Conservation (phyloP, 2,329 filamentous ascomycete genomes). For the Colletotrichum neosansevieriae region DNA sequence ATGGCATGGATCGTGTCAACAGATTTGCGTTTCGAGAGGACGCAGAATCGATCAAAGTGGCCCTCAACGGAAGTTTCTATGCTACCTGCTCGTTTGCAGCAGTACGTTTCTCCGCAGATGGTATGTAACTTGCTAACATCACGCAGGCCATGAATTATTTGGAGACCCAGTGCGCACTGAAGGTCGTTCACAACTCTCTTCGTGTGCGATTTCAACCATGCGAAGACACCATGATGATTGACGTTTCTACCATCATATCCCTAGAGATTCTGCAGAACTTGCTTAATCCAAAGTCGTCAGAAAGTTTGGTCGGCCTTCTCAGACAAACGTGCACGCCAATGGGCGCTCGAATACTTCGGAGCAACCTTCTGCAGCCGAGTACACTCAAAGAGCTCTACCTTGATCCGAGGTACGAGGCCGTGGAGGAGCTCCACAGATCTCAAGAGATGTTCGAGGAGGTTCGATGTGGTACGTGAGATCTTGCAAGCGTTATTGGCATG, state of each 20-base stretch:
- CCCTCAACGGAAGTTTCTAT: constrained; percentile 86
- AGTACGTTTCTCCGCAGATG: constrained; percentile 61
- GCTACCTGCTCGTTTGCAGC: constrained; percentile 88
- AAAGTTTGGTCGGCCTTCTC: constrained; percentile 86
- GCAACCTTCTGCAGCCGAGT: constrained; percentile 89
- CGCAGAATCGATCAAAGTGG: constrained; percentile 82
- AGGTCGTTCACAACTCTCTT: constrained; percentile 83
- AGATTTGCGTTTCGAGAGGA: constrained; percentile 85
- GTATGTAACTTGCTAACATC: constrained; percentile 38
- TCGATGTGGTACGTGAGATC: constrained; percentile 70
- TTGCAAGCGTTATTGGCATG: no score
- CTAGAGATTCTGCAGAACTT: constrained; percentile 93
- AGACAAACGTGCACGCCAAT: constrained; percentile 90
- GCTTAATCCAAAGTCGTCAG: constrained; percentile 80
- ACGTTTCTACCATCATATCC: constrained; percentile 86
- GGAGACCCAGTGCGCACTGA: constrained; percentile 75
- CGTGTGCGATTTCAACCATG: constrained; percentile 89
- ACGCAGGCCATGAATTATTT: constrained; percentile 82
- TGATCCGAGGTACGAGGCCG: constrained; percentile 79
- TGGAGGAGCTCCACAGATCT: constrained; percentile 84
- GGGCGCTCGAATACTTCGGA: constrained; percentile 85
- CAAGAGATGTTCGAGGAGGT: constrained; percentile 87
- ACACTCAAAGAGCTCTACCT: constrained; percentile 77
- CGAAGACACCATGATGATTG: constrained; percentile 95
- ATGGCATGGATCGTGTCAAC: constrained; percentile 82